Base-by-base conservation (phyloP, 2,329 filamentous ascomycete genomes). In the Pseudocercospora pini-densiflorae region DNA sequence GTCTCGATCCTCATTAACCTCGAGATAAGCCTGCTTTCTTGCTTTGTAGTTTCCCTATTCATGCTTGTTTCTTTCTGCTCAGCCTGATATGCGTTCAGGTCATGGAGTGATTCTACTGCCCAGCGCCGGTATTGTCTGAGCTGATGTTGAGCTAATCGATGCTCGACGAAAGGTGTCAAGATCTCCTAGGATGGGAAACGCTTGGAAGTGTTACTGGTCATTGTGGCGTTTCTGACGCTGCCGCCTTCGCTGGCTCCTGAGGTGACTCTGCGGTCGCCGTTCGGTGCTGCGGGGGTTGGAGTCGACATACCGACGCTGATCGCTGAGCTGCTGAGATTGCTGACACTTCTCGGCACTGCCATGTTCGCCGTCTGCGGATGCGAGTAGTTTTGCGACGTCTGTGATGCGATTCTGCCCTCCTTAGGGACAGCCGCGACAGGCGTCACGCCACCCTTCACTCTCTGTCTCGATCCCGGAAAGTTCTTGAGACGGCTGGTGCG, bases 401-500 rank as follows among this genome's bases (percentile, higher is more conserved):
- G 67, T 21, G 62, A 68, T 31, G 64, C 64, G 43, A 68, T 70
- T 49, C 69, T 64, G 24, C 76, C 76, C 60, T 77, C 76, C 61
- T 67, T 70, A n/a, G 77, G 75, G 9, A 78, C 75, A 59, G 71
- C 65, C n/a, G 68, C 70, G 3, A 76, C 70, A 16, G 77, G 77
- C 45, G 77, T 79, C n/a, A 79, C 75, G 16, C 77, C 77, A 19
- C 77, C 77, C 53, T 71, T 71, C 43, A 76, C 65, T 43, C 75
- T 65, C 65, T 74, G 70, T 51, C 68, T 65, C 19, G 62, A 51
- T 6, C 71, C 72, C 2, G 76, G 75, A 4, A 76, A 62, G 27
- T 76, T 74, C 60, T 79, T 80, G 66, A 86, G 75, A 36, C 83
- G 78, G 53, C 77, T 81, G 9, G 88, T 97, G 80, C 95, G 89